Evolutionary conservation across 1,284 basidiomycete species (phyloP), one percentile per base, ranked within the genome.

Genomic region (Entoloma clypeatum): DNA sequence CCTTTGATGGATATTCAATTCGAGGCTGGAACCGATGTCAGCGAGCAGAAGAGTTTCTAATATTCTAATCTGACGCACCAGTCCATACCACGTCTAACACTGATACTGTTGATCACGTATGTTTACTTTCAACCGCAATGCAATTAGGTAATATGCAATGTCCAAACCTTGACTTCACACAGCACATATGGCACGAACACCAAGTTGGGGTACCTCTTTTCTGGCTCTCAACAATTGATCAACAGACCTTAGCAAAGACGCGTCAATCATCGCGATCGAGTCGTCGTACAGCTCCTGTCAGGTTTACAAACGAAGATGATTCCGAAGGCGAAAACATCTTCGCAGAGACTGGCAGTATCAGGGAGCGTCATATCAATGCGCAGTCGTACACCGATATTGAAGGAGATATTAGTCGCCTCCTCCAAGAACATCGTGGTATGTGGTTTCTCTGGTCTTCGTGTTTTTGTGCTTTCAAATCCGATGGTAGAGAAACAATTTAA

Each of bases 1-100:
- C 50, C 78, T 74, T 57, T 88, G 84, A 53, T 86, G 87, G 41
- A 92, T 81, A 62, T 89, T 86, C 13, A 87, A 61, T 54, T 87
- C 84, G 16, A 87, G 62, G 51, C 83, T 86, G 44, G 24, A 3
- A 36, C n/a, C 37, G 22, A 27, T 7, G 11, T 26, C 16, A 38
- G 13, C 19, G 39, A 25, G 53, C n/a, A 51, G 31, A 17, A 8
- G n/a, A 11, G 16, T 16, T 30, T 11, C 7, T 23, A 21, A 17
- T 25, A 38, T 32, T 28, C 2, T 14, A n/a, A 22, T n/a, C 21
- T 22, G 21, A 45, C 61, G 54, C 45, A 65, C 65, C 59, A 67
- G 51, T 67, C 65, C 65, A 67, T 66, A 11, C 14, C 39, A 21
- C 16, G 29, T 26, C n/a, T 13, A 23, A 22, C n/a, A 14, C 5